Conservation (phyloP, 2,329 filamentous ascomycete genomes). For the Blastomyces percursus region DNA sequence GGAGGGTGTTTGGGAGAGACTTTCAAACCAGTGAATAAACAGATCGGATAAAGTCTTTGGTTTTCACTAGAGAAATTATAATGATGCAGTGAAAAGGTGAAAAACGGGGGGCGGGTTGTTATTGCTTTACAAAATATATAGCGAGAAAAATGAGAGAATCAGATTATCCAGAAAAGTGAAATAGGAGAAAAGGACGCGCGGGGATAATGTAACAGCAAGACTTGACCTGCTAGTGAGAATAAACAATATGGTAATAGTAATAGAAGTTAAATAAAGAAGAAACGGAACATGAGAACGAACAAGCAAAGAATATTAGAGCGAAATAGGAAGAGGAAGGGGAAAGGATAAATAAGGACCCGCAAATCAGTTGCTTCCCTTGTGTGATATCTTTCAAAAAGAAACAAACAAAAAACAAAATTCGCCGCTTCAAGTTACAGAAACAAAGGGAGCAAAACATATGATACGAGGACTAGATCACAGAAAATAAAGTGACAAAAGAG, state of each 20-base stretch:
- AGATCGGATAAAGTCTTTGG: not conserved
- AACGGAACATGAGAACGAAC: conserved; percentile 18
- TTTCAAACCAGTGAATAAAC: not conserved
- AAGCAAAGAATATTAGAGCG: conserved; percentile 20
- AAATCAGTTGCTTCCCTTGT: conserved; percentile 6
- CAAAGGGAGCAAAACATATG: not conserved
- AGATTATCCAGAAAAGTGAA: conserved; percentile 8
- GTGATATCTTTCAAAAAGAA: conserved; percentile 11
- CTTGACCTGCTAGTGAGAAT: not conserved
- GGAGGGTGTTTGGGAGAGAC: not conserved
- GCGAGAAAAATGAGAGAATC: not conserved
- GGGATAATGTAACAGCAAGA: not conserved
- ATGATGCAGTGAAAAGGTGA: not conserved
- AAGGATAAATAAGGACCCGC: conserved; percentile 12
- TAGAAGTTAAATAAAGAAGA: conserved; percentile 2
- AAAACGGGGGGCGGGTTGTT: not conserved
- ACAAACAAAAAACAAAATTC: conserved; percentile 13
- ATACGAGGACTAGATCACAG: not conserved
- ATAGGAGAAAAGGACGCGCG: not conserved
- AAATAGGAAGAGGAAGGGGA: conserved; percentile 8
- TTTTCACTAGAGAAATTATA: not conserved
- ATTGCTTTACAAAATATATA: not conserved
- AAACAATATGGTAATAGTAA: conserved; percentile 3
- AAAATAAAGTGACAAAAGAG: not conserved
- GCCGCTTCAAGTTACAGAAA: not conserved